A percentile compares a stretch with the other conserved stretches of the same genome.
These are phyloP conservation scores for Ziziphus jujuba DNA, from an alignment of 306 rosid species.

Conservation along the genomic window DNA sequence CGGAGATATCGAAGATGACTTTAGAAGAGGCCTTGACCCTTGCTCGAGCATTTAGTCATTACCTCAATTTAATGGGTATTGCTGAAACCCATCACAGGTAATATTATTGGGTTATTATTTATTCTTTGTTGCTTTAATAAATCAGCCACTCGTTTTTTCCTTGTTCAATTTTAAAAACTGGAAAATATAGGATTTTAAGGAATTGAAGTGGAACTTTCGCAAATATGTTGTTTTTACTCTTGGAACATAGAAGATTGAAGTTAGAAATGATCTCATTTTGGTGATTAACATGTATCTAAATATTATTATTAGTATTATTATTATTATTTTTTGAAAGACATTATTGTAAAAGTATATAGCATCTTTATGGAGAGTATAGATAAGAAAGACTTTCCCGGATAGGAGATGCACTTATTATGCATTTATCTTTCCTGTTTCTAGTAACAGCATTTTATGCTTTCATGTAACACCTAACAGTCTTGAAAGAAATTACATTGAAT, in stretches of 20 bases:
- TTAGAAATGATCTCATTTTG: background rate
- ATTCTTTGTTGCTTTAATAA: conserved; percentile 2
- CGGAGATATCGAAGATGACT: conserved; percentile 83
- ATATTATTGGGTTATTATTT: conserved; percentile 5
- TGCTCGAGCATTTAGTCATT: conserved; percentile 91
- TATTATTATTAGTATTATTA: too few species aligned
- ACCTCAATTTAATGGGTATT: conserved; percentile 85
- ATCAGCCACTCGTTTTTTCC: background rate
- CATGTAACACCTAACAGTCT: background rate
- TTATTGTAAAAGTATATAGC: too few species aligned
- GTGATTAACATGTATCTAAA: background rate
- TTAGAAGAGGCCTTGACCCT: conserved; percentile 77
- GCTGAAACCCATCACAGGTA: conserved; percentile 96
- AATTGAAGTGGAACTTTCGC: background rate
- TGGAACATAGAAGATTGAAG: background rate
- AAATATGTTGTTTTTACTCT: background rate
- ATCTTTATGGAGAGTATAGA: too few species aligned
- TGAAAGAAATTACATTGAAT: background rate
- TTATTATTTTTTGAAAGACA: background rate
- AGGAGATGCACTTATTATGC: background rate
- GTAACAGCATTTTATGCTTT: background rate
- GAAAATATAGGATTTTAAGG: background rate
- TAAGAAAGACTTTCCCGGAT: background rate
- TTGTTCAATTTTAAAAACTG: background rate
- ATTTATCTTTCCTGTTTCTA: background rate